A percentile compares a stretch with the other conserved stretches of the same genome.
Conservation (phyloP, 2,329 filamentous ascomycete species). For the Colletotrichum cereale region DNA sequence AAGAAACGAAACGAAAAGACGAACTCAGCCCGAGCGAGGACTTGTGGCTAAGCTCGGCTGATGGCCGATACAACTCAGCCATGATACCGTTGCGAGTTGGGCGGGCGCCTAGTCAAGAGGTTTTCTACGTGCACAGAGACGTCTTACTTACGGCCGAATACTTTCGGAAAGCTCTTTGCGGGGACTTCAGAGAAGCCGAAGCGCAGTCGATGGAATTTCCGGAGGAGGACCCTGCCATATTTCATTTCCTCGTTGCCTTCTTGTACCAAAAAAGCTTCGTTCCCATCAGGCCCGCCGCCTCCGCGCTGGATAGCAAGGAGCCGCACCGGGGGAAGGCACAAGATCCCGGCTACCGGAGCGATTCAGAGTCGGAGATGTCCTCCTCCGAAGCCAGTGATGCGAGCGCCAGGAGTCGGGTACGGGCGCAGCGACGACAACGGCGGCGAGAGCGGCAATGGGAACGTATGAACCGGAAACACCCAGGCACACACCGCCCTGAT, state of each 20-base stretch:
- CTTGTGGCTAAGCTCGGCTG: constrained; percentile 62
- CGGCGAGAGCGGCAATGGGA: constrained; percentile 54
- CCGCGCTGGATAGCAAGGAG: constrained; percentile 53
- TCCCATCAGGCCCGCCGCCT: constrained; percentile 58
- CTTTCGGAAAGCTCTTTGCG: constrained; percentile 63
- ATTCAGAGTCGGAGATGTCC: constrained; percentile 51
- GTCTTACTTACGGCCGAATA: constrained; percentile 61
- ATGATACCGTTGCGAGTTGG: constrained; percentile 61
- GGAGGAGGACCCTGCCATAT: constrained; percentile 64
- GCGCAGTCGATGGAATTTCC: constrained; percentile 62
- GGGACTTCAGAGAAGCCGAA: constrained; percentile 60
- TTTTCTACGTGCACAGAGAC: constrained; percentile 62
- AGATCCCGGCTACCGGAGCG: constrained; percentile 47
- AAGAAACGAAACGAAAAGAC: constrained; percentile 48
- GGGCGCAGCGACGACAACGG: constrained; percentile 50
- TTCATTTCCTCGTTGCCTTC: constrained; percentile 65
- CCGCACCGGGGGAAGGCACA: constrained; percentile 59
- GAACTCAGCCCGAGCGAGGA: constrained; percentile 57
- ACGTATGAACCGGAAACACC: constrained; percentile 56
- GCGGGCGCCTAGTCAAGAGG: constrained; percentile 54
- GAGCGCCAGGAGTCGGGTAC: constrained; percentile 50
- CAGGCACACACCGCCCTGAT: constrained; percentile 58
- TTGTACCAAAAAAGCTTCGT: constrained; percentile 62
- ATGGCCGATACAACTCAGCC: constrained; percentile 61
- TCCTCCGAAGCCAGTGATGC: constrained; percentile 52